phyloP scores from a whole-genome alignment of 78 protist genomes.

The Carpediemonas membranifera region DNA sequence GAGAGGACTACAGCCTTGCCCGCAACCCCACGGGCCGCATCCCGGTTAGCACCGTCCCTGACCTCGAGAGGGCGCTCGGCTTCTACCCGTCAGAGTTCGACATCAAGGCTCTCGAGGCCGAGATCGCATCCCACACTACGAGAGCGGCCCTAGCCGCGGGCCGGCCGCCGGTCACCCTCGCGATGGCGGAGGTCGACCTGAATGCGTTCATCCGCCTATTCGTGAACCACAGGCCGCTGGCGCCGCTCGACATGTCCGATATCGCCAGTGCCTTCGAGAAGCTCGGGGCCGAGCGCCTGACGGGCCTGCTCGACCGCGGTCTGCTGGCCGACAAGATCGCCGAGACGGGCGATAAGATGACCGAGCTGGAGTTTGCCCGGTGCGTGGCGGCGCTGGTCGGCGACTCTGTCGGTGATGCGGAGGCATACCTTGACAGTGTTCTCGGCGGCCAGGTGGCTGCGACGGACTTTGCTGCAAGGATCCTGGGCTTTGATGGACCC shows the following conservation, averaged over 20 bases:
- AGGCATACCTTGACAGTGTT: too few species aligned
- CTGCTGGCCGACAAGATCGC: too few species aligned
- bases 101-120: slow-evolving; percentile 6
- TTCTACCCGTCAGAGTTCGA: slow-evolving; percentile 33
- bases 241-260: slow-evolving; percentile 14
- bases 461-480: too few species aligned
- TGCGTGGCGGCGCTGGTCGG: too few species aligned
- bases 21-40: slow-evolving; percentile 8
- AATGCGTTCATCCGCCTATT: slow-evolving; percentile 11
- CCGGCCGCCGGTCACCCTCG: background rate
- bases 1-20: slow-evolving; percentile 22
- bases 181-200: background rate
- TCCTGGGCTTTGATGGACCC: too few species aligned
- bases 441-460: too few species aligned
- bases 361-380: too few species aligned
- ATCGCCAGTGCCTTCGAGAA: slow-evolving; percentile 33
- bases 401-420: too few species aligned
- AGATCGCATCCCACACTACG: too few species aligned
- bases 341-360: too few species aligned
- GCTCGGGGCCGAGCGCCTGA: slow-evolving; percentile 44
- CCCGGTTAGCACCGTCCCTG: slow-evolving; percentile 19
- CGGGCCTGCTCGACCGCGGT: slow-evolving; percentile 20
- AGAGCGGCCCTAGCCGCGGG: too few species aligned
- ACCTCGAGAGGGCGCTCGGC: slow-evolving; percentile 52
- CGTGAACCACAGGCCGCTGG: slow-evolving; percentile 55